phyloP scores from a whole-genome alignment of 140 eudicot genomes.

The Flaveria floridana region DNA sequence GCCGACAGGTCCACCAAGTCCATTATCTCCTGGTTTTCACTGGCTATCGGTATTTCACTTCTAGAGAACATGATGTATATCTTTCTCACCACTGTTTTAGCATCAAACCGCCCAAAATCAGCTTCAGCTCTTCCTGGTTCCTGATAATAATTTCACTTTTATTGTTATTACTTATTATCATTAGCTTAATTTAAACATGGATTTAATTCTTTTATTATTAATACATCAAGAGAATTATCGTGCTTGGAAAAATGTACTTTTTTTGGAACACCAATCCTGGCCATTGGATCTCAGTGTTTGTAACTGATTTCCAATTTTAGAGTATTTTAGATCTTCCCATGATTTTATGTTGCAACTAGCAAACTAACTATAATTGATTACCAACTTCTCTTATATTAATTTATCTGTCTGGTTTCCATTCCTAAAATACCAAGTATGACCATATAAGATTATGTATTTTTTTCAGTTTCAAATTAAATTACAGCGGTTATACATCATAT shows the following conservation, averaged over 20 bases:
- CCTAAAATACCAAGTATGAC: too few species aligned
- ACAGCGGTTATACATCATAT: too few species aligned
- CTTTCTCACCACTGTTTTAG: slow-evolving; percentile 49
- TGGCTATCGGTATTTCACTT: slow-evolving; percentile 62
- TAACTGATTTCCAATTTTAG: too few species aligned
- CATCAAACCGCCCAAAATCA: slow-evolving; percentile 55
- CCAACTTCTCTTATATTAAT: too few species aligned
- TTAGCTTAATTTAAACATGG: neutral
- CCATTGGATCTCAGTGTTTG: neutral
- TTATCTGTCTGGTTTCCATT: too few species aligned
- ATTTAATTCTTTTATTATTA: neutral
- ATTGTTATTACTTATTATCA: neutral
- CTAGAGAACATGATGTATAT: slow-evolving; percentile 58
- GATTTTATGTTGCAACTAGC: too few species aligned
- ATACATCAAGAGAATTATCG: neutral
- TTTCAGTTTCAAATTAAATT: too few species aligned
- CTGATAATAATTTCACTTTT: slow-evolving; percentile 23
- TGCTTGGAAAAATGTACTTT: neutral
- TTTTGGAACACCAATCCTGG: neutral
- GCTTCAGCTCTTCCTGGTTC: slow-evolving; percentile 74
- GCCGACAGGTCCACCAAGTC: slow-evolving; percentile 57
- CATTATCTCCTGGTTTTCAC: slow-evolving; percentile 69
- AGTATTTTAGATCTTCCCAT: too few species aligned
- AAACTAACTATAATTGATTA: too few species aligned
- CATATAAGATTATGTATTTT: too few species aligned